Conservation (phyloP, 108 stramenopile genomes). For the Nitzschia sp. region DNA sequence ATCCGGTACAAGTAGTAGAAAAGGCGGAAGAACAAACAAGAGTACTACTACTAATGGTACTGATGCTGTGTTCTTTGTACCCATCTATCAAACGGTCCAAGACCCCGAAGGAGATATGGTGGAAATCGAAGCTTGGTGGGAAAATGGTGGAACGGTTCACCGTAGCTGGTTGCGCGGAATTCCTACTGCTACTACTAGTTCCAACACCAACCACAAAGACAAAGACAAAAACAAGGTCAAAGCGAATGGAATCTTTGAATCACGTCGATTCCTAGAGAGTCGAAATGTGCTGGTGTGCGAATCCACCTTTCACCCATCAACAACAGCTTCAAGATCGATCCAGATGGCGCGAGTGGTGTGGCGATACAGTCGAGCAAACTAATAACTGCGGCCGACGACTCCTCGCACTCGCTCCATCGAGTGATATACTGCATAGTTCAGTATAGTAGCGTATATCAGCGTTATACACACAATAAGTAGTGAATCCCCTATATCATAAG, state of each 20-base stretch:
- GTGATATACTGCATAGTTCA: too few relatives aligned
- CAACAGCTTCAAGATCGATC: not conserved
- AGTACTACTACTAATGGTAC: too few relatives aligned
- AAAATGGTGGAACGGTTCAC: slow-evolving; percentile 42
- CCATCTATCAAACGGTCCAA: slow-evolving; percentile 20
- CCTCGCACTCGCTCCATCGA: too few relatives aligned
- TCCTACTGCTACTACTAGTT: too few relatives aligned
- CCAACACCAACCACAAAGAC: too few relatives aligned
- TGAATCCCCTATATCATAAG: not conserved
- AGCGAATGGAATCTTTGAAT: not conserved
- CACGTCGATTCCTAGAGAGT: not conserved
- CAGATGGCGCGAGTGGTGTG: not conserved
- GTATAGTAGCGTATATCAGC: too few relatives aligned
- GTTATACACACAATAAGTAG: too few relatives aligned
- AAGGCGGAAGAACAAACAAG: too few relatives aligned
- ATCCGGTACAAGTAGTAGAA: not conserved
- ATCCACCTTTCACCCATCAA: not conserved
- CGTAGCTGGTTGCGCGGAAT: slow-evolving; percentile 36
- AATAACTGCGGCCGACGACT: too few relatives aligned
- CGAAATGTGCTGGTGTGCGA: not conserved
- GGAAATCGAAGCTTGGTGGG: slow-evolving; percentile 51
- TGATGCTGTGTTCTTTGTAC: not conserved
- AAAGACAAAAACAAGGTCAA: not conserved
- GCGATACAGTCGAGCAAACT: not conserved
- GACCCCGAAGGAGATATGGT: slow-evolving; percentile 50